These are phyloP conservation scores for Tephrocybe sp. DNA, from an alignment of 768 basidiomycete species.

Conservation along the genomic window DNA sequence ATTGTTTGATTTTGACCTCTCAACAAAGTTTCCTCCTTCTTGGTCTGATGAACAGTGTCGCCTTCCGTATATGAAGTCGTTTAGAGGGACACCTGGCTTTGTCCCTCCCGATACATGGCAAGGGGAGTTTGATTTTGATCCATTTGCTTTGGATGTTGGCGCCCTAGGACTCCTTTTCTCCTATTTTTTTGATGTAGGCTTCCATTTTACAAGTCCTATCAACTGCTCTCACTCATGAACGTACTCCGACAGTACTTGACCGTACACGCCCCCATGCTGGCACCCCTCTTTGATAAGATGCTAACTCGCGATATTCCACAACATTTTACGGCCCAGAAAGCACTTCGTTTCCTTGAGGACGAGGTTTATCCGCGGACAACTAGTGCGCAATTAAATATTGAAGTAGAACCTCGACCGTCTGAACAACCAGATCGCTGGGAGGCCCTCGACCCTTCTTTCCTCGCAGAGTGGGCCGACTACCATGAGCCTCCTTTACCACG, in stretches of 20 bases:
- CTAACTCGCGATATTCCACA: constrained; percentile 1
- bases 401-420: too few species aligned
- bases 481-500: constrained; percentile 12
- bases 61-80: constrained; percentile 8
- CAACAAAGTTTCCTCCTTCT: constrained; percentile 16
- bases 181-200: constrained; percentile 10
- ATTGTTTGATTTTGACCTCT: constrained; percentile 23
- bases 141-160: constrained; percentile 25
- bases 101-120: constrained; percentile 16
- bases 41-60: constrained; percentile 9
- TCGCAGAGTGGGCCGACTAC: constrained; percentile 17
- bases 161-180: constrained; percentile 16
- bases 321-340: constrained; percentile 8
- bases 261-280: constrained; percentile 7
- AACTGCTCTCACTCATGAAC: background rate
- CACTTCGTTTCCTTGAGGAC: constrained; percentile 10
- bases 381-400: background rate
- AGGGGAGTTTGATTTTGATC: constrained; percentile 26
- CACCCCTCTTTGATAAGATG: constrained; percentile 13
- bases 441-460: too few species aligned
- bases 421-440: too few species aligned
- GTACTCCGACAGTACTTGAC: background rate
- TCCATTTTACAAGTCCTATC: too few species aligned
- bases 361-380: background rate
- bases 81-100: background rate